Evolutionary conservation across 495 filamentous ascomycete genomes (phyloP).

Genomic region (Lepraria neglecta): DNA sequence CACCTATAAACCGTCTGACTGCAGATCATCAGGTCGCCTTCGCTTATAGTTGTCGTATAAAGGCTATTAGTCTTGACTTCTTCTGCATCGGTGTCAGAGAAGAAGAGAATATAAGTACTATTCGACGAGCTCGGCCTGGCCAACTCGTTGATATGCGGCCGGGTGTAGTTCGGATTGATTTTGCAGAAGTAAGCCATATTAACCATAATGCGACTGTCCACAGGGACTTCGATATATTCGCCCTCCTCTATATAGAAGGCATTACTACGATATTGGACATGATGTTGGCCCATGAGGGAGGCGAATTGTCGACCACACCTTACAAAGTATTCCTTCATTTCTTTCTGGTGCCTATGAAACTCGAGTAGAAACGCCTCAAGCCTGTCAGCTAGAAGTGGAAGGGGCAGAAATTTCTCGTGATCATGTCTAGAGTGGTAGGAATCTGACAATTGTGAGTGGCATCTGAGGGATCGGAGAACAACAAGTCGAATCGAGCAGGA

Average conservation of each 20-base stretch:
- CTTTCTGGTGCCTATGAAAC: slow-evolving; percentile 5
- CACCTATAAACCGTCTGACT: slow-evolving; percentile 29
- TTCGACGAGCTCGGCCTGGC: slow-evolving; percentile 16
- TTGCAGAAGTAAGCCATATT: slow-evolving; percentile 25
- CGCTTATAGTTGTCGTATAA: slow-evolving; percentile 21
- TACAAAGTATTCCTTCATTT: slow-evolving; percentile 18
- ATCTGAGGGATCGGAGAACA: no score
- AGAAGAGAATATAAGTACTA: not conserved
- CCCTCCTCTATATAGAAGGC: slow-evolving; percentile 23
- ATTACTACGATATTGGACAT: slow-evolving; percentile 23
- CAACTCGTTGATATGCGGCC: slow-evolving; percentile 18
- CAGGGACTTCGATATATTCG: slow-evolving; percentile 14
- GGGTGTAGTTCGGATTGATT: slow-evolving; percentile 27
- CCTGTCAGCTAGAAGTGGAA: slow-evolving; percentile 47
- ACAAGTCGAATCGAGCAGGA: no score
- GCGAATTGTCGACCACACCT: slow-evolving; percentile 21
- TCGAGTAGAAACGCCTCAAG: slow-evolving; percentile 30
- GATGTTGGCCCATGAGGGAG: slow-evolving; percentile 22
- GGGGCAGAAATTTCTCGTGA: no score
- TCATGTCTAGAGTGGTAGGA: no score
- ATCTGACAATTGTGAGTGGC: no score
- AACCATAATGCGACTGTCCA: slow-evolving; percentile 26
- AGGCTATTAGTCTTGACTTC: slow-evolving; percentile 22
- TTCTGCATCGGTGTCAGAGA: not conserved
- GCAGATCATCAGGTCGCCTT: slow-evolving; percentile 27